Evolutionary conservation across 2,329 filamentous ascomycete genomes (phyloP).

Genomic region (Botrytis fabae): DNA sequence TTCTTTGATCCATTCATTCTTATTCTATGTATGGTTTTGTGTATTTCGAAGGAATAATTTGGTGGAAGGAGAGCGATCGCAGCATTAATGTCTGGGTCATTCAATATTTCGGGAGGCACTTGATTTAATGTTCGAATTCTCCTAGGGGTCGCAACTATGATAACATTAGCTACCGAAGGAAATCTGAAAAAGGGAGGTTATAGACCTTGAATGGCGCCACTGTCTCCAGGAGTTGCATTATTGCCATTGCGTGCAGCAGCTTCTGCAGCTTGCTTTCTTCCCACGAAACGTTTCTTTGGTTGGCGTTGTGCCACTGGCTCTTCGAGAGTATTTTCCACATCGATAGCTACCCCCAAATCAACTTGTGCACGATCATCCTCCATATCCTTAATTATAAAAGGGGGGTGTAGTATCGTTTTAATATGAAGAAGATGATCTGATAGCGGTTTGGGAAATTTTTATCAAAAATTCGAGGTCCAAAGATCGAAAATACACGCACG

Average conservation of each 20-base stretch:
- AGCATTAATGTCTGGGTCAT: constrained; percentile 81
- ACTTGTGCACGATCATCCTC: constrained; percentile 72
- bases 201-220: constrained; percentile 67
- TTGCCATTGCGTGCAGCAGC: constrained; percentile 46
- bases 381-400: constrained; percentile 50
- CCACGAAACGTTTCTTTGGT: constrained; percentile 91
- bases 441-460: not conserved
- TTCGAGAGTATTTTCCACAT: constrained; percentile 59
- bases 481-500: not conserved
- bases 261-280: constrained; percentile 70
- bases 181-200: constrained; percentile 30
- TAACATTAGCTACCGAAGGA: constrained; percentile 31
- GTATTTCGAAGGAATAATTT: constrained; percentile 99
- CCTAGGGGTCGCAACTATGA: constrained; percentile 67
- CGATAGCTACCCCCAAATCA: constrained; percentile 68
- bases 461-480: not conserved
- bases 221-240: constrained; percentile 51
- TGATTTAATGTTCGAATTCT: constrained; percentile 83
- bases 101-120: constrained; percentile 81
- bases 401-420: not conserved
- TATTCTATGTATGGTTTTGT: constrained; percentile 95
- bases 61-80: constrained; percentile 82
- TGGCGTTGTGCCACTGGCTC: constrained; percentile 56
- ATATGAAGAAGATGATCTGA: not conserved
- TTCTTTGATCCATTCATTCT: constrained; percentile 75